Evolutionary conservation across 495 filamentous ascomycete genomes (phyloP), one percentile per base, ranked within the genome.

Genomic region (Daldinia grandis): DNA sequence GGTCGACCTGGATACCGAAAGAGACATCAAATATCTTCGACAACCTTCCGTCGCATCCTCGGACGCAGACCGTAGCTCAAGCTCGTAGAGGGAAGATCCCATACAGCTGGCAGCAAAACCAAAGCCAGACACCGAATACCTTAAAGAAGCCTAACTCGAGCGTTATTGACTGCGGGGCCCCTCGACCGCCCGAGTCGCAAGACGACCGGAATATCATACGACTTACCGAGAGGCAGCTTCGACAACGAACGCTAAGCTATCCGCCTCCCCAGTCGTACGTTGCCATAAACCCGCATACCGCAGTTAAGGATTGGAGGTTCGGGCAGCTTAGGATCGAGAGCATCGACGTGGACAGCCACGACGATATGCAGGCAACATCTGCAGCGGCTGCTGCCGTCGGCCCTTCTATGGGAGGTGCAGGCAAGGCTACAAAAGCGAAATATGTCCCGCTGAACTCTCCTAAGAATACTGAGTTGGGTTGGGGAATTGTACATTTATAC

Each of bases 401-500:
- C 33, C 82, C 79, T 12, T 85, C 73, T 69, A 80, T 80, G 70
- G 83, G 78, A 25, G 81, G 78, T 21, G 73, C 78, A 49, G 79
- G 81, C 51, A 77, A 77, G 63, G 75, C 74, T 49, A 85, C 93
- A 0, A 97, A 93, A 79, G 95, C 92, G 40, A 86, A 86, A 68
- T 97, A 91, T 73, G 81, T 94, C 24, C 90, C 92, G 3, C 81
- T 93, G 0, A 90, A 92, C 67, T 84, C 87, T 27, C 65, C 68
- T 0, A 89, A 92, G 78, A 87, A 91, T 66, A 91, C 92, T 17
- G 92, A 97, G 64, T 85, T 94, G 30, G 91, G 95, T 10, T 98
- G 92, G 89, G 95, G 95, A 0, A 88, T 98, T 25, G 94, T 99
- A 15, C 95, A 97, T 79, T 82, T 99, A 5, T 99, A 98, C 71